A percentile compares a stretch with the other conserved stretches of the same genome.
Evolutionary conservation across 2,329 filamentous ascomycete species (phyloP).

Genomic region (Trichoderma sp.): DNA sequence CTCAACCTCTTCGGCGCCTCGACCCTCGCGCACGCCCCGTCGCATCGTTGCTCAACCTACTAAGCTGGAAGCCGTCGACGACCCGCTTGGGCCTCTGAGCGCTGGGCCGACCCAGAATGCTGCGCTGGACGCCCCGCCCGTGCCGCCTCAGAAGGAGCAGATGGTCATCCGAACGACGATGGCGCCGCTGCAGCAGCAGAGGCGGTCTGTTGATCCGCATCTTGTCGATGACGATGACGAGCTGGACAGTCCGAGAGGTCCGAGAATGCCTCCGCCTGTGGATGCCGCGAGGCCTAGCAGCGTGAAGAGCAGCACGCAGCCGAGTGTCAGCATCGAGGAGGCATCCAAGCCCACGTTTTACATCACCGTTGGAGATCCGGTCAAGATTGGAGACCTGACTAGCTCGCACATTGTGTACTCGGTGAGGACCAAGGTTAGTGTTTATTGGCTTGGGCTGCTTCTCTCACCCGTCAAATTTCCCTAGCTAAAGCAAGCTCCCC

Average conservation of each 20-base stretch:
- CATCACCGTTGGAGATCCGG: conserved; percentile 90
- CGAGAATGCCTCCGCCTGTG: conserved; percentile 65
- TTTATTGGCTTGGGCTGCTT: too few species aligned
- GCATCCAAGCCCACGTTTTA: conserved; percentile 88
- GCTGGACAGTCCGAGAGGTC: conserved; percentile 48
- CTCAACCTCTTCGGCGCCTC: conserved; percentile 34
- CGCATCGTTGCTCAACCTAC: conserved; percentile 72
- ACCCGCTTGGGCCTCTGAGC: conserved; percentile 75
- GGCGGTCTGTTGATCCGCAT: conserved; percentile 55
- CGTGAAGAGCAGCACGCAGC: conserved; percentile 54
- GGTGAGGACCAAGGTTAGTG: conserved; percentile 78
- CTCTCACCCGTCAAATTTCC: neutral
- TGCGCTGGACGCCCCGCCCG: conserved; percentile 57
- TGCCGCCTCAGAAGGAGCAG: conserved; percentile 65
- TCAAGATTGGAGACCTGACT: conserved; percentile 95
- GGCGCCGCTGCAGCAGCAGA: conserved; percentile 41
- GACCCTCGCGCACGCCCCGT: conserved; percentile 51
- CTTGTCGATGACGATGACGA: conserved; percentile 67
- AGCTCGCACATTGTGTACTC: conserved; percentile 98
- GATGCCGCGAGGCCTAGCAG: conserved; percentile 54
- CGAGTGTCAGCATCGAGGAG: conserved; percentile 88
- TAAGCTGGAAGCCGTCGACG: conserved; percentile 71
- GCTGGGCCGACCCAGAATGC: conserved; percentile 52
- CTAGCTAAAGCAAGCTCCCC: neutral
- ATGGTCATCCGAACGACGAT: conserved; percentile 59